phyloP scores from a whole-genome alignment of 2,329 filamentous ascomycete genomes.

The Trichoderma breve region DNA sequence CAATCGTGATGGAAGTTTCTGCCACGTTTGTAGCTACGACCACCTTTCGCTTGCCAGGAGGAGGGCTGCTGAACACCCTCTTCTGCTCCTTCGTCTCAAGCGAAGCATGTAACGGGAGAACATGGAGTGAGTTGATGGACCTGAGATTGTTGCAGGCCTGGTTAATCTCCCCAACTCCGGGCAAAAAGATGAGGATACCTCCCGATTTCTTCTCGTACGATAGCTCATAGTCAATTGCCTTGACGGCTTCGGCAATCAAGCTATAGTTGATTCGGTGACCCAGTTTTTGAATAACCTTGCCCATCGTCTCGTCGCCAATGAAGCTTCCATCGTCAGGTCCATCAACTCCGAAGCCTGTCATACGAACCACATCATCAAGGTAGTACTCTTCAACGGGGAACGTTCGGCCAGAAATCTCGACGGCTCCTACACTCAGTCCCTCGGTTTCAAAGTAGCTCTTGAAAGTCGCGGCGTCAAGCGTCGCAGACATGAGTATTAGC shows the following conservation, averaged over 20 bases:
- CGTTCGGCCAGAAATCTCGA: constrained; percentile 86
- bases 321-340: constrained; percentile 43
- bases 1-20: constrained; percentile 97
- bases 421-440: constrained; percentile 66
- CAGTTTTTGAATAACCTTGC: constrained; percentile 68
- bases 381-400: constrained; percentile 89
- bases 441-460: constrained; percentile 75
- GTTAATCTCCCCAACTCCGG: constrained; percentile 88
- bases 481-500: constrained; percentile 94
- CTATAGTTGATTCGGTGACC: constrained; percentile 90
- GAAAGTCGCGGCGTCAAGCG: constrained; percentile 84
- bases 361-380: constrained; percentile 78
- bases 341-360: constrained; percentile 68
- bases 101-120: constrained; percentile 87
- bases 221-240: constrained; percentile 76
- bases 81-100: constrained; percentile 86
- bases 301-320: constrained; percentile 56
- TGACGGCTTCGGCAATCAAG: constrained; percentile 76
- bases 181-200: constrained; percentile 92
- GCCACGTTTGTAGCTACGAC: constrained; percentile 96
- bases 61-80: constrained; percentile 75
- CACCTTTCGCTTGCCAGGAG: constrained; percentile 80
- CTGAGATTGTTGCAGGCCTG: constrained; percentile 69
- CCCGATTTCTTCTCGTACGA: constrained; percentile 62
- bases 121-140: constrained; percentile 62